Percentiles rank a stretch among this genome's conserved stretches.
Conservation (phyloP, 1,284 basidiomycete species). For the Ganoderma boninense region DNA sequence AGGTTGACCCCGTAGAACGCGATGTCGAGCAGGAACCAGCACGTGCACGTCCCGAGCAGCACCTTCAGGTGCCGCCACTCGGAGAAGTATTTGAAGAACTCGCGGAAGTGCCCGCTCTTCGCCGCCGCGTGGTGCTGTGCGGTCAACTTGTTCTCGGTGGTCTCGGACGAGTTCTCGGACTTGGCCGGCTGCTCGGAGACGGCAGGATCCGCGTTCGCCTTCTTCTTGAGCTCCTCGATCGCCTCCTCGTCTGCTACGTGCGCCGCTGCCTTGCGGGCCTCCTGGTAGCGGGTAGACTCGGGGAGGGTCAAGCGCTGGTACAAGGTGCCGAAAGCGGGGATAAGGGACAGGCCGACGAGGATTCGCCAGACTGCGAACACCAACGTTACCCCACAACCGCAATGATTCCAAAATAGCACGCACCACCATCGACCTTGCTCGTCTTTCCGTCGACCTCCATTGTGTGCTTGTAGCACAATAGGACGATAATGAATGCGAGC, state of each 20-base stretch:
- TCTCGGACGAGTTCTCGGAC: conserved; percentile 16
- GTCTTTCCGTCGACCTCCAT: conserved; percentile 67
- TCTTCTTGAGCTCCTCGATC: conserved; percentile 49
- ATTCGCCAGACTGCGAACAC: conserved; percentile 56
- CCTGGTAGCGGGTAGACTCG: conserved; percentile 68
- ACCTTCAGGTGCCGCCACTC: conserved; percentile 65
- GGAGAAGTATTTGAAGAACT: conserved; percentile 60
- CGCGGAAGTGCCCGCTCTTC: conserved; percentile 52
- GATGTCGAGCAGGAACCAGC: conserved; percentile 67
- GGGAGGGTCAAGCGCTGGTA: conserved; percentile 82
- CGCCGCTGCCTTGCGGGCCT: conserved; percentile 46
- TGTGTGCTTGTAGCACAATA: conserved; percentile 71
- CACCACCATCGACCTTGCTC: conserved; percentile 73
- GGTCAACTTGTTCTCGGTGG: background rate
- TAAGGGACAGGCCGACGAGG: conserved; percentile 57
- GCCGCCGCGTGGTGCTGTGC: conserved; percentile 22
- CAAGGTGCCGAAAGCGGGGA: conserved; percentile 66
- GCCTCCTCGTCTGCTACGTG: conserved; percentile 43
- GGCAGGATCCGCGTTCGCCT: conserved; percentile 38
- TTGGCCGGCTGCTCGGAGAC: conserved; percentile 30
- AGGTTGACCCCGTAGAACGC: conserved; percentile 84
- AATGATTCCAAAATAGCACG: conserved; percentile 26
- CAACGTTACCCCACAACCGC: background rate
- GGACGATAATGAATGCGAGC: conserved; percentile 73
- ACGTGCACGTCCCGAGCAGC: conserved; percentile 58